These are phyloP conservation scores for Catunica adiposa DNA, from an alignment of 2,329 filamentous ascomycete genomes.

Conservation along the genomic window DNA sequence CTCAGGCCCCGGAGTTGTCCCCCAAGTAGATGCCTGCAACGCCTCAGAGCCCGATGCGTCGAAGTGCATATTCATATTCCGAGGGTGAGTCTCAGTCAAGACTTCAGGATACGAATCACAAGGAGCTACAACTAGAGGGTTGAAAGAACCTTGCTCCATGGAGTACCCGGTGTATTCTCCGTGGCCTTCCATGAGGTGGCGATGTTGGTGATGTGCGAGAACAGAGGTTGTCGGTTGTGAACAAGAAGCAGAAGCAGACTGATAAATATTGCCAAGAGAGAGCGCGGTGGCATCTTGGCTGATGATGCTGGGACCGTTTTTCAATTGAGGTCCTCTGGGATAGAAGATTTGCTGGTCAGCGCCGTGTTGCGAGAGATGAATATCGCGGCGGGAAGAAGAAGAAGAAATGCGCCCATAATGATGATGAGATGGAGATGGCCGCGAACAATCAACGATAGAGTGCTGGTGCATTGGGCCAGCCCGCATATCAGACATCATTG, in stretches of 20 bases:
- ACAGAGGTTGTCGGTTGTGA: not conserved
- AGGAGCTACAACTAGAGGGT: too few species aligned
- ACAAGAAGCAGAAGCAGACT: not conserved
- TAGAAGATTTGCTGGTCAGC: not conserved
- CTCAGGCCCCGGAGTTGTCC: too few species aligned
- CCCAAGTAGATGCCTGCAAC: too few species aligned
- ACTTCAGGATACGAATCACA: too few species aligned
- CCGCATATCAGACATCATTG: not conserved
- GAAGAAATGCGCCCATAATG: not conserved
- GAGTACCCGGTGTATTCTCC: too few species aligned
- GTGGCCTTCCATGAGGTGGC: too few species aligned
- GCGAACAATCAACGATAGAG: not conserved
- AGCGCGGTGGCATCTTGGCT: not conserved
- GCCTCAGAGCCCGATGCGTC: too few species aligned
- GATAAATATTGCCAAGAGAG: not conserved
- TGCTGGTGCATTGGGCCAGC: not conserved
- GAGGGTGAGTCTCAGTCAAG: too few species aligned
- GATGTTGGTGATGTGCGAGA: too few species aligned
- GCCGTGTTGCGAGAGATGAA: not conserved
- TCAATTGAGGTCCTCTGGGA: not conserved
- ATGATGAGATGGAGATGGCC: constrained; percentile 1
- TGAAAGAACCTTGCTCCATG: too few species aligned
- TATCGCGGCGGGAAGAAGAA: not conserved
- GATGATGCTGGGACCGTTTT: not conserved
- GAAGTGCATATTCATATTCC: too few species aligned